Base-by-base conservation (phyloP, 1,284 basidiomycete species). In the Hymenochaete sp. region DNA sequence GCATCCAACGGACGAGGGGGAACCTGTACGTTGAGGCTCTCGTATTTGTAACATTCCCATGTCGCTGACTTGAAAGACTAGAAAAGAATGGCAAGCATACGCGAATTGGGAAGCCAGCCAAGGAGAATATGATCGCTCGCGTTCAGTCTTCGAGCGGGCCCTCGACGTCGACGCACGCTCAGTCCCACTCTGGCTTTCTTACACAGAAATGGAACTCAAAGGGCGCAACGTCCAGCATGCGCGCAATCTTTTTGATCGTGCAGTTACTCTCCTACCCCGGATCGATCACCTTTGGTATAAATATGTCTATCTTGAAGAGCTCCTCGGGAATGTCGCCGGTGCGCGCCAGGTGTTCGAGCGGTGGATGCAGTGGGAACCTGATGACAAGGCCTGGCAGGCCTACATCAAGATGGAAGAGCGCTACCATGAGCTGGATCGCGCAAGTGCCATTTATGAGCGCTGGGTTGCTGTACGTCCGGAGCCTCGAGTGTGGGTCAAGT, bases 321-420 rank as follows among this genome's bases (percentile, higher is more conserved):
- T 99, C 2, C 75, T 99, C 10, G 88, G 95, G 58, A 98, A 99
- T 59, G 81, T 98, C 28, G 77, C 90, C 1, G 95, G 95, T 24
- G 93, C 93, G 1, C 81, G 95, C 8, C 93, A 98, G 62, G 89
- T 98, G 47, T 98, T 98, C 57, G 96, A 99, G 65, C 77, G 95
- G 38, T 98, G 95, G 95, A 96, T 98, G 92, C 77, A 86, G 53
- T 98, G 96, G 96, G 93, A 98, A 62, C 96, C 96, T 0, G 92
- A 98, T 58, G 96, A 98, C 75, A 98, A 97, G 69, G 93, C 95
- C 4, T 98, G 95, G 96, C 87, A 92, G 59, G 90, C 91, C 9
- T 98, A 96, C 65, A 91, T 98, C 72, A 95, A 97, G 69, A 71
- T 98, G 62, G 96, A 99, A 67, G 80, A 88, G 59, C 76, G 95